A percentile compares a stretch with the other conserved stretches of the same genome.
These are phyloP conservation scores for Vitis rupestris DNA, from an alignment of 164 flowering plant species.

Conservation along the genomic window DNA sequence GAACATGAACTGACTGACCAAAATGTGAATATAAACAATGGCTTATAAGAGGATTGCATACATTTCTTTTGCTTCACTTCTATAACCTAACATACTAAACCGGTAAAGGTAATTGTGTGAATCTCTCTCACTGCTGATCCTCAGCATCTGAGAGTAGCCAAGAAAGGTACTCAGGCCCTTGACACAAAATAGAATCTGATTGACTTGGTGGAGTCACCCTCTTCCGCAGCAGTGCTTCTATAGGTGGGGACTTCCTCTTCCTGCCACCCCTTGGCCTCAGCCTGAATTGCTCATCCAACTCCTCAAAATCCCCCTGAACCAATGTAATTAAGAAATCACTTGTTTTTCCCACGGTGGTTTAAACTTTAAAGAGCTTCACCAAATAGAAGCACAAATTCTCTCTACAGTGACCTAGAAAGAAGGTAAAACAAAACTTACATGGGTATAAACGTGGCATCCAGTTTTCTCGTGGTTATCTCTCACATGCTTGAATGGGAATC, in stretches of 20 bases:
- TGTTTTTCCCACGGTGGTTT: not conserved
- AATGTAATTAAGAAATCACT: not conserved
- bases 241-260: slow-evolving; percentile 43
- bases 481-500: slow-evolving; percentile 72
- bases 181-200: slow-evolving; percentile 14
- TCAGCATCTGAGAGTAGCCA: not conserved
- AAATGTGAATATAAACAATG: too few species aligned
- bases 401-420: not conserved
- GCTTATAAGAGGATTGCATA: too few species aligned
- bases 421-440: slow-evolving; percentile 31
- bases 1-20: too few species aligned
- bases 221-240: slow-evolving; percentile 59
- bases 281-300: slow-evolving; percentile 52
- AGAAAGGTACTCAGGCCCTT: slow-evolving; percentile 24
- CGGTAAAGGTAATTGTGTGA: too few species aligned
- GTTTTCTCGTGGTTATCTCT: slow-evolving; percentile 82
- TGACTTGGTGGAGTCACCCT: slow-evolving; percentile 47
- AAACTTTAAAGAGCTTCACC: not conserved
- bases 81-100: too few species aligned
- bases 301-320: slow-evolving; percentile 65
- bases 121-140: too few species aligned
- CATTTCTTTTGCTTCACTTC: too few species aligned
- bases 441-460: slow-evolving; percentile 47
- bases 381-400: not conserved
- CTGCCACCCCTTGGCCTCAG: slow-evolving; percentile 73